These are phyloP conservation scores for Berkeleyomyces rouxiae DNA, from an alignment of 2,329 filamentous ascomycete genomes.

Conservation along the genomic window DNA sequence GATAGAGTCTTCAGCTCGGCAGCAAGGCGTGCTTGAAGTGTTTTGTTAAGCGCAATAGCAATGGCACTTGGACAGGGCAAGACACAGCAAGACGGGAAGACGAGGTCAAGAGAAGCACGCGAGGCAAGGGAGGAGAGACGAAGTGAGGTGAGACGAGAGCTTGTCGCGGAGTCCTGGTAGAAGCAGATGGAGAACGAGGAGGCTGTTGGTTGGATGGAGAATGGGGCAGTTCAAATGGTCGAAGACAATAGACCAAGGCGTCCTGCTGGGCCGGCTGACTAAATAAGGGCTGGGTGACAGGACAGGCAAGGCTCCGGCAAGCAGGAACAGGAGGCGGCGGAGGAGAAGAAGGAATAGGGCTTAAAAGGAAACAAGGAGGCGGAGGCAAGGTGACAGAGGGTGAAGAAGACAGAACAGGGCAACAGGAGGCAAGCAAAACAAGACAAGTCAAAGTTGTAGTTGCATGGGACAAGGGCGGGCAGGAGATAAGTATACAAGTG, in stretches of 20 bases:
- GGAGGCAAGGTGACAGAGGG: background rate
- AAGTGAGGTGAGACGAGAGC: constrained; percentile 20
- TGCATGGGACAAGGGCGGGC: constrained; percentile 1
- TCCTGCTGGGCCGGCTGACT: background rate
- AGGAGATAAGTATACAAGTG: too few species aligned
- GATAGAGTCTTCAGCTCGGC: too few species aligned
- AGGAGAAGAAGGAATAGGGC: background rate
- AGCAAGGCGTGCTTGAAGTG: too few species aligned
- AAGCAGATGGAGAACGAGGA: background rate
- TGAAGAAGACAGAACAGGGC: background rate
- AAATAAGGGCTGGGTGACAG: background rate
- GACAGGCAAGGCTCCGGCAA: background rate
- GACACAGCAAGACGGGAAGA: constrained; percentile 15
- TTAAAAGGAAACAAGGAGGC: background rate
- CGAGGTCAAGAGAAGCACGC: constrained; percentile 9
- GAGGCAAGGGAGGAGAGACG: constrained; percentile 19
- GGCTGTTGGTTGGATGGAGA: background rate
- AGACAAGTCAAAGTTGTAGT: background rate
- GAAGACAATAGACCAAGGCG: background rate
- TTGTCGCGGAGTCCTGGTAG: background rate
- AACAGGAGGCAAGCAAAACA: constrained; percentile 3
- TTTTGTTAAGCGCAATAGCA: too few species aligned
- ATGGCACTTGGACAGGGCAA: background rate
- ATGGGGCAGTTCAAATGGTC: background rate
- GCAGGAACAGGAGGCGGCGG: background rate